Conservation (phyloP, 2,329 filamentous ascomycete species). For the Clonostachys rosea region DNA sequence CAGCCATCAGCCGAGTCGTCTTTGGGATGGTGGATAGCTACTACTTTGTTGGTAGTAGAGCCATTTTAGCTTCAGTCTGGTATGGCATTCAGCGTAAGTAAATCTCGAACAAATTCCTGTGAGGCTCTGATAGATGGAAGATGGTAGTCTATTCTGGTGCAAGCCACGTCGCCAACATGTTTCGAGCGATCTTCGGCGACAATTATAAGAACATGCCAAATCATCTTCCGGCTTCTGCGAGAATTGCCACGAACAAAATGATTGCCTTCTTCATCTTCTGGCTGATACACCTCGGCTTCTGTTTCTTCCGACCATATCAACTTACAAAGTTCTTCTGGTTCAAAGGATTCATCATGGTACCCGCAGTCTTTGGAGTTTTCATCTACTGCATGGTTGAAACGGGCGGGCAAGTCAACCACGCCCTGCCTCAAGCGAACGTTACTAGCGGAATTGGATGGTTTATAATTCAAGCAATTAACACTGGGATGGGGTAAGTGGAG, state of each 20-base stretch:
- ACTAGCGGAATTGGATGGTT: not conserved
- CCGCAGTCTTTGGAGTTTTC: not conserved
- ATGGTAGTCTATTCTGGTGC: too few species aligned
- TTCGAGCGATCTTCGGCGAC: slow-evolving; percentile 15
- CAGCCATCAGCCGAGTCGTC: slow-evolving; percentile 28
- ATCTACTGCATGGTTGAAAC: not conserved
- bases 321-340: too few species aligned
- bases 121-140: too few species aligned
- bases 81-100: slow-evolving; percentile 9
- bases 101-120: too few species aligned
- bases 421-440: too few species aligned
- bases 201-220: slow-evolving; percentile 30
- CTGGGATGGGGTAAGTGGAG: not conserved
- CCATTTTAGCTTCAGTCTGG: slow-evolving; percentile 13
- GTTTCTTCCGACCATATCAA: too few species aligned
- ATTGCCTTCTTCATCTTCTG: slow-evolving; percentile 1
- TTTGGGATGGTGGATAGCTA: slow-evolving; percentile 25
- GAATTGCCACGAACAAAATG: slow-evolving; percentile 14
- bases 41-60: slow-evolving; percentile 29
- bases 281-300: too few species aligned
- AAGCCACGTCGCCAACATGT: too few species aligned
- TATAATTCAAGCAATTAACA: not conserved
- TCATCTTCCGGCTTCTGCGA: slow-evolving; percentile 26
- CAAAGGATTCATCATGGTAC: too few species aligned
- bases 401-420: too few species aligned